Conservation (phyloP, 805 yeast species). For the Metschnikowia lachancei region DNA sequence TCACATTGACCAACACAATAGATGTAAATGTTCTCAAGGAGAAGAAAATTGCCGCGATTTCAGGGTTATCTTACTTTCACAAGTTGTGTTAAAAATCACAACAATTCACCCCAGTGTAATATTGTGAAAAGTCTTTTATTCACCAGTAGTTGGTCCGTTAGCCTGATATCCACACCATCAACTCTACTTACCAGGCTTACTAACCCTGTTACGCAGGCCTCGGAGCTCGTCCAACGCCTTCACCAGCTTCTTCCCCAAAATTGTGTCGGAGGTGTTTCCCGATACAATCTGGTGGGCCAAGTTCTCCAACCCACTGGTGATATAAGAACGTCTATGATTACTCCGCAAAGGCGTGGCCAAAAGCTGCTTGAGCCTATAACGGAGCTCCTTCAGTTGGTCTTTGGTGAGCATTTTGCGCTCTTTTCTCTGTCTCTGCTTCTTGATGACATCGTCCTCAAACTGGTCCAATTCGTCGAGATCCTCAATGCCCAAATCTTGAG, state of each 20-base stretch:
- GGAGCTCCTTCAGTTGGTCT: slow-evolving; percentile 45
- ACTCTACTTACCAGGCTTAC: not conserved
- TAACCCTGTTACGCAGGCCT: slow-evolving; percentile 10
- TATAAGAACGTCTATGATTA: slow-evolving; percentile 64
- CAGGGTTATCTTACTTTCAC: too few relatives aligned
- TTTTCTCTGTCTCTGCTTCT: slow-evolving; percentile 55
- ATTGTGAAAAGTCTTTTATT: too few relatives aligned
- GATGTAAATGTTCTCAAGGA: too few relatives aligned
- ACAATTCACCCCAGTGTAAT: too few relatives aligned
- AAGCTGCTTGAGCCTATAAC: slow-evolving; percentile 52
- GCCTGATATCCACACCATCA: too few relatives aligned
- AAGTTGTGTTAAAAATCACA: too few relatives aligned
- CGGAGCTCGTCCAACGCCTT: slow-evolving; percentile 65
- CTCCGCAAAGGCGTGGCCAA: slow-evolving; percentile 57
- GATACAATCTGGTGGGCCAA: slow-evolving; percentile 73
- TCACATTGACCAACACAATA: too few relatives aligned
- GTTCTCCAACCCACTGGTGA: slow-evolving; percentile 76
- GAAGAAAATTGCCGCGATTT: too few relatives aligned
- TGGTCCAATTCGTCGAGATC: slow-evolving; percentile 59
- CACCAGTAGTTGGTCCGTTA: too few relatives aligned
- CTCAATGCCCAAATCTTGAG: slow-evolving; percentile 87
- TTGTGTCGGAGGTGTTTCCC: slow-evolving; percentile 61
- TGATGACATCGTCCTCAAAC: slow-evolving; percentile 62
- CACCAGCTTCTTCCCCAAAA: slow-evolving; percentile 66
- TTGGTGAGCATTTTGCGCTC: slow-evolving; percentile 43